Evolutionary conservation across 164 flowering plant species (phyloP).

Genomic region (Echeveria elegans): DNA sequence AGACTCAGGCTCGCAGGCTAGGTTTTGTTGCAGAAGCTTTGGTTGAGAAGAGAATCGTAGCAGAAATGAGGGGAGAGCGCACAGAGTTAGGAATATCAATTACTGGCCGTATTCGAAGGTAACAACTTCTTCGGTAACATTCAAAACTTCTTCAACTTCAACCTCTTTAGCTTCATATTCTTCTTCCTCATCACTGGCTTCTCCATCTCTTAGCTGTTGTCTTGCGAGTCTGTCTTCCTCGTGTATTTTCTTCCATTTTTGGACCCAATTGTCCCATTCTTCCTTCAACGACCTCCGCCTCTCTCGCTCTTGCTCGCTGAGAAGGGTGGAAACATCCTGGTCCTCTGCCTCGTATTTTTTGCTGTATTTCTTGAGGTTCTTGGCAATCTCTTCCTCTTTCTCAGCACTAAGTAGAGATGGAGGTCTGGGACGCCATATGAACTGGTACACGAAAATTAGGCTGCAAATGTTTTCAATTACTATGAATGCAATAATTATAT

Average conservation of each 20-base stretch:
- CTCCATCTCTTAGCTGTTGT: constrained; percentile 71
- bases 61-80: not conserved
- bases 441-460: constrained; percentile 22
- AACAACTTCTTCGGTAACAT: constrained; percentile 63
- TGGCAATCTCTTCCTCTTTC: constrained; percentile 90
- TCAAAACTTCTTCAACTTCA: constrained; percentile 73
- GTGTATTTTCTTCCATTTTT: constrained; percentile 55
- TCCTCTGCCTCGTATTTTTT: constrained; percentile 95
- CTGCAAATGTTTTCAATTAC: not conserved
- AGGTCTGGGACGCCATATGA: constrained; percentile 92
- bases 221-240: constrained; percentile 66
- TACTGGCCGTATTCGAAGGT: constrained; percentile 14
- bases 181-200: constrained; percentile 89
- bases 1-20: too few species aligned
- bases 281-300: constrained; percentile 70
- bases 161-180: constrained; percentile 93
- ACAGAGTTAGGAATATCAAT: not conserved
- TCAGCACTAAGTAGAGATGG: constrained; percentile 64
- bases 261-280: constrained; percentile 81
- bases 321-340: constrained; percentile 68
- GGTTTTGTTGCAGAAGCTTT: too few species aligned
- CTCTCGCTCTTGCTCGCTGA: constrained; percentile 93
- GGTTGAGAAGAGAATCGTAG: not conserved
- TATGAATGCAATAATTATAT: not conserved
- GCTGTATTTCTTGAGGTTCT: constrained; percentile 85